Evolutionary conservation across 805 yeast genomes (phyloP).

Genomic region (Candida yuanshanica): DNA sequence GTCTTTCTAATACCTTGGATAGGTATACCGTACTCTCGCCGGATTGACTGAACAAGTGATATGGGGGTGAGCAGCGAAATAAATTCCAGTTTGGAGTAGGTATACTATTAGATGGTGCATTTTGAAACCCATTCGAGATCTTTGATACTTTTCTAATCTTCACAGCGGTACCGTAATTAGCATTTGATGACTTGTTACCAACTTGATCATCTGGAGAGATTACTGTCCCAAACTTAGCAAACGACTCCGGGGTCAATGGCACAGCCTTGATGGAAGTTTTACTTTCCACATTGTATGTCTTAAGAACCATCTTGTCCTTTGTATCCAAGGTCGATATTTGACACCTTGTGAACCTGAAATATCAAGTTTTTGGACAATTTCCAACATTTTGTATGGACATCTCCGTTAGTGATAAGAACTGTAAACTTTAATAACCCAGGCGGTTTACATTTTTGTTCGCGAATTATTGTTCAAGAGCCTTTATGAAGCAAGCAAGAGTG

Average conservation of each 20-base stretch:
- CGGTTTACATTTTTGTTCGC: too few relatives aligned
- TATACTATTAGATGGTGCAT: constrained; percentile 39
- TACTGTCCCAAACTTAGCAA: constrained; percentile 67
- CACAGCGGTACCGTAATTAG: constrained; percentile 92
- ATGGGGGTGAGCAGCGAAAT: constrained; percentile 75
- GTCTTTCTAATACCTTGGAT: constrained; percentile 74
- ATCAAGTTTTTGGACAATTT: too few relatives aligned
- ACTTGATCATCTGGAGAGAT: constrained; percentile 76
- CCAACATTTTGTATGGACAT: too few relatives aligned
- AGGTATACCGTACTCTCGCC: constrained; percentile 14
- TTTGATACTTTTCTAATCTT: constrained; percentile 73
- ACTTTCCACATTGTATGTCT: constrained; percentile 29
- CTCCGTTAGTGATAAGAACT: too few relatives aligned
- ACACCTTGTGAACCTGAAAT: too few relatives aligned
- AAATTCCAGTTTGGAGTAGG: constrained; percentile 74
- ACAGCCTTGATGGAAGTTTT: constrained; percentile 31
- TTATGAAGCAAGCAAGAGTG: too few relatives aligned
- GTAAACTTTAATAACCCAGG: too few relatives aligned
- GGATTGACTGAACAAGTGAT: constrained; percentile 34
- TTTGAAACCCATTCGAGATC: constrained; percentile 43
- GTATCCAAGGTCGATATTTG: too few relatives aligned
- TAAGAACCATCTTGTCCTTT: constrained; percentile 22
- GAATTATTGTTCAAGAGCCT: too few relatives aligned
- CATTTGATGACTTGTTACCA: constrained; percentile 39
- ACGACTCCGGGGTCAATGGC: constrained; percentile 60